These are phyloP conservation scores for Euphrasia arctica DNA, from an alignment of 305 asterid species.

Conservation along the genomic window DNA sequence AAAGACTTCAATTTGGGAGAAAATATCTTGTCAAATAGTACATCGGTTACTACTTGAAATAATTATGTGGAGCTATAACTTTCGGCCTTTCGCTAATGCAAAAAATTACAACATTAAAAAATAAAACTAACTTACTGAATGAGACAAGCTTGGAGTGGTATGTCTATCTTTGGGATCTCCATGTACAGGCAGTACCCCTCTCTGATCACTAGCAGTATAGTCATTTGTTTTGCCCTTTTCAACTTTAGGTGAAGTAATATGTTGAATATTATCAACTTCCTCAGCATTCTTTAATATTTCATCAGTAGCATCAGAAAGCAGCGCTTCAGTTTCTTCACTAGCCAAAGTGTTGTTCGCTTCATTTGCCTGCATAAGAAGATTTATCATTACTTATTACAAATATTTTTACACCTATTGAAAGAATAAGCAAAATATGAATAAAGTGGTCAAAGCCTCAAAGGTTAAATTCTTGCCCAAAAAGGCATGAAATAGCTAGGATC, in stretches of 20 bases:
- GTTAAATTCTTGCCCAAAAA: not conserved
- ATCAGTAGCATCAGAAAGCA: conserved; percentile 48
- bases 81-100: conserved; percentile 7
- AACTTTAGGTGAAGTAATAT: conserved; percentile 28
- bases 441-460: not conserved
- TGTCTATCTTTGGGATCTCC: conserved; percentile 27
- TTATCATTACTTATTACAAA: conserved; percentile 11
- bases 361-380: conserved; percentile 44
- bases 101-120: conserved; percentile 7
- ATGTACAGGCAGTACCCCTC: not conserved
- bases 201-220: not conserved
- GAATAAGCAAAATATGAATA: conserved; percentile 5
- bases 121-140: conserved; percentile 32
- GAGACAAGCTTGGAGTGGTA: conserved; percentile 19
- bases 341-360: conserved; percentile 35
- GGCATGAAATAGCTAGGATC: not conserved
- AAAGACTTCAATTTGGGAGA: not conserved
- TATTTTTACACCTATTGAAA: conserved; percentile 8
- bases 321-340: conserved; percentile 43
- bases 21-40: not conserved
- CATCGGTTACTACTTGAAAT: conserved; percentile 9
- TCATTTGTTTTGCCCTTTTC: not conserved
- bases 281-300: conserved; percentile 31
- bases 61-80: not conserved
- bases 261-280: conserved; percentile 29